phyloP scores from a whole-genome alignment of 106 monocot genomes.

The Posidonia australis region DNA sequence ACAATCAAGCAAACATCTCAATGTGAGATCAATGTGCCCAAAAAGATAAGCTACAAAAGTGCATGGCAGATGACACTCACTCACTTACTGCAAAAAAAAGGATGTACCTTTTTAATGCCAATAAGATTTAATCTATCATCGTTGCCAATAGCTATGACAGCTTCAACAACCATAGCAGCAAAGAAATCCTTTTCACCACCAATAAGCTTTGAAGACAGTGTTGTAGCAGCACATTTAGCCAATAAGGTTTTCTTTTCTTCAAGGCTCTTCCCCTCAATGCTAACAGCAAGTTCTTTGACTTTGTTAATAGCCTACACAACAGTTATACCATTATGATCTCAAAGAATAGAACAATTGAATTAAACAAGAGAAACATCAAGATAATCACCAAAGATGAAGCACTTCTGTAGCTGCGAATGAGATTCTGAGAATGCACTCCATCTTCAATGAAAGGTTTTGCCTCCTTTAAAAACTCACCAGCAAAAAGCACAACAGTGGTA shows the following conservation, averaged over 20 bases:
- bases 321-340: neutral
- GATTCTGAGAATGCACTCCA: slow-evolving; percentile 90
- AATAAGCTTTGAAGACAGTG: slow-evolving; percentile 92
- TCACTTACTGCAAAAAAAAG: neutral
- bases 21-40: too few relatives aligned
- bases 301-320: slow-evolving; percentile 65
- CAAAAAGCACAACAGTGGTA: slow-evolving; percentile 95
- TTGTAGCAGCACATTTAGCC: slow-evolving; percentile 90
- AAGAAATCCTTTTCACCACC: slow-evolving; percentile 99
- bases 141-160: slow-evolving; percentile 82
- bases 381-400: slow-evolving; percentile 56
- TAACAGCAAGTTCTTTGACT: slow-evolving; percentile 79
- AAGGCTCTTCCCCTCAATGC: slow-evolving; percentile 93
- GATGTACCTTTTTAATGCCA: slow-evolving; percentile 77
- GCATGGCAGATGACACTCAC: too few relatives aligned
- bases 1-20: too few relatives aligned
- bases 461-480: slow-evolving; percentile 92
- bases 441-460: slow-evolving; percentile 96
- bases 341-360: neutral
- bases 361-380: neutral
- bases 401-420: slow-evolving; percentile 84
- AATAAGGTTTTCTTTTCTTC: slow-evolving; percentile 88
- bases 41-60: too few relatives aligned
- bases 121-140: slow-evolving; percentile 94
- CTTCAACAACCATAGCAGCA: slow-evolving; percentile 92